Percentiles rank a stretch among this genome's conserved stretches.
phyloP scores from a whole-genome alignment of 2,329 filamentous ascomycete species.

The Phaeosphaeriaceae sp. region DNA sequence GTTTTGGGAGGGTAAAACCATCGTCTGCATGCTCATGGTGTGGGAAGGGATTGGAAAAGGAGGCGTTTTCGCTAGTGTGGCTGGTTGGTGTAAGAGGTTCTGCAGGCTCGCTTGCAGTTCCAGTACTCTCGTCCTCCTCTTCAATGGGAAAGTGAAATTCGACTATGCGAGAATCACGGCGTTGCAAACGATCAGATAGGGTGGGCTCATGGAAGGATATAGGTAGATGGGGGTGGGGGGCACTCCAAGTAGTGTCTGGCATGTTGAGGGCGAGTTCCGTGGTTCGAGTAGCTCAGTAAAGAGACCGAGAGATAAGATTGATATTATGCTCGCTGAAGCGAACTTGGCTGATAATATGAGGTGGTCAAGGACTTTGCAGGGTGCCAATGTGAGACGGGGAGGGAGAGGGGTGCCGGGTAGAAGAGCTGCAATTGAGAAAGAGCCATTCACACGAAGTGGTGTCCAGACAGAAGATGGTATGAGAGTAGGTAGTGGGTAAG shows the following conservation, averaged over 20 bases:
- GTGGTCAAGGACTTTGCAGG: slow-evolving; percentile 28
- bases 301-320: background rate
- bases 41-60: slow-evolving; percentile 38
- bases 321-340: slow-evolving; percentile 43
- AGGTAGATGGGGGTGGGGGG: slow-evolving; percentile 24
- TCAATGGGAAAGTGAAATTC: slow-evolving; percentile 41
- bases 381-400: slow-evolving; percentile 26
- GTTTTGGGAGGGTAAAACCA: slow-evolving; percentile 23
- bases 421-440: slow-evolving; percentile 28
- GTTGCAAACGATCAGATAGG: slow-evolving; percentile 26
- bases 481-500: no score
- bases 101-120: slow-evolving; percentile 46
- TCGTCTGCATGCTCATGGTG: slow-evolving; percentile 33
- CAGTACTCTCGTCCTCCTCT: slow-evolving; percentile 49
- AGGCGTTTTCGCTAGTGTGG: slow-evolving; percentile 39
- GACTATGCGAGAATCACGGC: slow-evolving; percentile 35
- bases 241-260: slow-evolving; percentile 25
- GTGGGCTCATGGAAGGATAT: slow-evolving; percentile 28
- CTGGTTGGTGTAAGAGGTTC: slow-evolving; percentile 50
- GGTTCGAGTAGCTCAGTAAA: background rate
- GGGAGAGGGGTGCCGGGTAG: slow-evolving; percentile 23
- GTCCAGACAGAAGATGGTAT: background rate
- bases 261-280: slow-evolving; percentile 19
- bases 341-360: slow-evolving; percentile 42
- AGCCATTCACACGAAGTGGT: slow-evolving; percentile 42